Base-by-base conservation (phyloP, 2,329 filamentous ascomycete genomes). In the Verticillium albo-atrum region DNA sequence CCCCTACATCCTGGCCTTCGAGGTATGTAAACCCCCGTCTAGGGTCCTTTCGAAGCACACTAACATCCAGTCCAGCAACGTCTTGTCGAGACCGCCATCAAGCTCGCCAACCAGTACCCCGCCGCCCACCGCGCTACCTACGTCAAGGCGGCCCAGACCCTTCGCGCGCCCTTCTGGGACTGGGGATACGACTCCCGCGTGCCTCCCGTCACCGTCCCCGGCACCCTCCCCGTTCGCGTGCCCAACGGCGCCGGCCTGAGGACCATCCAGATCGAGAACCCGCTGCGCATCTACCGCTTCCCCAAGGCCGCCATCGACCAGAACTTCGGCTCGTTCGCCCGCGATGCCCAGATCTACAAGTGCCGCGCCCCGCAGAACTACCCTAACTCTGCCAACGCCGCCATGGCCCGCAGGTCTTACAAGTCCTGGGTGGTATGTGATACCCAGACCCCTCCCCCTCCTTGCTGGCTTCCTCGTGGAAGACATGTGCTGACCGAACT, bases 91-190 rank as follows among this genome's bases (percentile, higher is more conserved):
- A 62, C 64, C 6, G 67, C 68, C 28, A 65, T 68, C 30, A 56
- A 58, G 2, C 63, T 69, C 2, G 70, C 68, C 4, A 23, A 7
- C 2, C 23, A 50, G 15, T 63, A 64, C 32, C 62, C 62, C 15
- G 42, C 52, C 14, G 20, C 47, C 28, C 47, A 50, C 9, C 61
- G 47, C 9, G 9, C 53, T 4, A 28, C 60, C 25, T 84, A 84
- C 63, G 64, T 68, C 26, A 64, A 72, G 3, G 81, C 82, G 2
- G 81, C 81, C 3, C 71, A 79, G 50, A 70, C 65, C 0, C 73
- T 84, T 30, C 76, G 82, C 32, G 68, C 77, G 12, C 81, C 82
- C 2, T 84, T 74, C 69, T 85, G 82, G 82, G 82, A 85, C 69
- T 85, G 81, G 82, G 81, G 75, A 3, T 61, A 63, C 3, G 67